phyloP scores from a whole-genome alignment of 2,329 filamentous ascomycete species.

The Pseudocercospora fijiensis region DNA sequence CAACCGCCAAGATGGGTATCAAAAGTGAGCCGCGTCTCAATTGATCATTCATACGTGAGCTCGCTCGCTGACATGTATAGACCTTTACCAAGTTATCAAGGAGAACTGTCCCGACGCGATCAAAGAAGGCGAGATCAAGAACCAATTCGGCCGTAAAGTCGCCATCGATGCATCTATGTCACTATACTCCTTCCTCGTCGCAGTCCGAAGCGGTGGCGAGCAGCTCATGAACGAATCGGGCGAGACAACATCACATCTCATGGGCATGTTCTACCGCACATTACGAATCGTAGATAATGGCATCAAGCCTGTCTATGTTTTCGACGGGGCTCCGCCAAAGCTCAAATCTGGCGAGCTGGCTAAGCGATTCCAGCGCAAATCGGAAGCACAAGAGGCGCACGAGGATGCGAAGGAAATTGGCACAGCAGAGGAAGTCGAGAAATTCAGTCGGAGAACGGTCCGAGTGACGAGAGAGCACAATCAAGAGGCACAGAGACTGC shows the following conservation, averaged over 20 bases:
- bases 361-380: conserved; percentile 92
- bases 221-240: conserved; percentile 93
- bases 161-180: conserved; percentile 71
- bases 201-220: conserved; percentile 93
- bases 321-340: conserved; percentile 94
- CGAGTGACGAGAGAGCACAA: conserved; percentile 97
- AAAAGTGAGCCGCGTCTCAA: conserved; percentile 33
- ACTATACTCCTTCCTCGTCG: conserved; percentile 98
- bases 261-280: conserved; percentile 99
- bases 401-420: conserved; percentile 97
- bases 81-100: conserved; percentile 51
- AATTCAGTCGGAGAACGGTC: conserved; percentile 90
- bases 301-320: conserved; percentile 97
- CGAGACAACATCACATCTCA: conserved; percentile 95
- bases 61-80: conserved; percentile 23
- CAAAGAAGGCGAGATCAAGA: conserved; percentile 97
- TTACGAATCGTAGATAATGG: conserved; percentile 97
- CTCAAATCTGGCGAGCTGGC: conserved; percentile 96
- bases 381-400: conserved; percentile 82
- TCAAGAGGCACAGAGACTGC: conserved; percentile 82
- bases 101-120: conserved; percentile 85
- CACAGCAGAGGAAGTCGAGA: conserved; percentile 95
- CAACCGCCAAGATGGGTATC: conserved; percentile 38
- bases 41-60: neutral
- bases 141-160: conserved; percentile 96